Evolutionary conservation across 2,329 filamentous ascomycete species (phyloP), one percentile per base, ranked within the genome.

Genomic region (Venturia aucupariae): DNA sequence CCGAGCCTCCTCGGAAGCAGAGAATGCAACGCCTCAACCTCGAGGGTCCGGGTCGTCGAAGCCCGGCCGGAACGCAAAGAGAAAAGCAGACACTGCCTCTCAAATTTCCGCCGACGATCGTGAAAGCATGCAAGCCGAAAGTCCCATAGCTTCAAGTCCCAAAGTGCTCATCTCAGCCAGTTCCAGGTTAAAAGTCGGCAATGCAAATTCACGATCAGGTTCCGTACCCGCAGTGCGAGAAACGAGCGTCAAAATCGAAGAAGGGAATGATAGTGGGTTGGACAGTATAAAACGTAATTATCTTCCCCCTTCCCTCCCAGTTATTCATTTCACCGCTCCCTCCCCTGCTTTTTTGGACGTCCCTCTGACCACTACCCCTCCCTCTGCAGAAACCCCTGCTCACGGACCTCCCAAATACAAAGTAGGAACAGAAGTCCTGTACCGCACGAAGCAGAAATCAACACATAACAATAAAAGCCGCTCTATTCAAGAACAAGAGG

Each of bases 181-280:
- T 35, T 64, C 67, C 13, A 62, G 67, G 48, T 54, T 64, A 60
- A 64, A 64, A 39, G 63, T 64, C 27, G 51, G 46, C 8, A 63
- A n/a, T 32, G 48, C 62, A 10, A 35, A 32, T 35, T 63, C 62
- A 22, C 46, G 75, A 63, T 74, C 73, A 22, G 76, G 77, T 60
- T 79, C 76, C 51, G 78, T 81, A 41, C 76, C 78, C 17, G 75
- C 75, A 61, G 77, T 72, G 17, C 73, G 80, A 42, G 80, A 82
- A 67, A 71, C 77, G n/a, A 79, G 76, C 60, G 79, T 81, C n/a
- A 82, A 82, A 68, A 74, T 76, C 60, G 79, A 81, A 68, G 79
- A 81, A 63, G 75, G 74, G 39, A 75, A 72, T 17, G 78, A 79
- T 54, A 76, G 73, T 51, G 77, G 78, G 35, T 75, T 73, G 57